Conservation (phyloP, 1,284 basidiomycete species). For the Athelia psychrophila region DNA sequence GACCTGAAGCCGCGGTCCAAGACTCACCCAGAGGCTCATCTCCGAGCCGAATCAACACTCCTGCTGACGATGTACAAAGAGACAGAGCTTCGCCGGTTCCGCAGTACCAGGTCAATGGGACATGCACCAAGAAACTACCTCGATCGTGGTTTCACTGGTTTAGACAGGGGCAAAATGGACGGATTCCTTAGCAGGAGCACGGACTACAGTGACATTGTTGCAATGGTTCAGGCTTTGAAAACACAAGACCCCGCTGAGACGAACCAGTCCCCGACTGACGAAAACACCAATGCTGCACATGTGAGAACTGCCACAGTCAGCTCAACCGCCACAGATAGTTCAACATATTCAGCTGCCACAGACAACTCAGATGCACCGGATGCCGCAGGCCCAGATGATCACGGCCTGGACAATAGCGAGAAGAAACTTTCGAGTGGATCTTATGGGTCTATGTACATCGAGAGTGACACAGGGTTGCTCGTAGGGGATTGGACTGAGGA, state of each 20-base stretch:
- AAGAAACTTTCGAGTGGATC: neutral
- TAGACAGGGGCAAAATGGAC: neutral
- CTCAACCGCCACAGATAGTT: too few relatives aligned
- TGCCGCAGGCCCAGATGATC: too few relatives aligned
- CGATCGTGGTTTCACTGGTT: too few relatives aligned
- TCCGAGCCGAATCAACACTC: slow-evolving; percentile 5
- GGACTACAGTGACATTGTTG: neutral
- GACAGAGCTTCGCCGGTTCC: slow-evolving; percentile 4
- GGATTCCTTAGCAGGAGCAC: neutral
- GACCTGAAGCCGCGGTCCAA: slow-evolving; percentile 3
- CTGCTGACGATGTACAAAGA: slow-evolving; percentile 7
- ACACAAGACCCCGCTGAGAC: neutral
- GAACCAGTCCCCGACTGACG: neutral
- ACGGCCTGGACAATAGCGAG: neutral
- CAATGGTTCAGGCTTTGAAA: neutral
- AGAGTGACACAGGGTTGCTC: neutral
- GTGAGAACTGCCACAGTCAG: neutral
- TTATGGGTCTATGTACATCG: neutral
- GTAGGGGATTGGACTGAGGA: neutral
- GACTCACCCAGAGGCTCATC: slow-evolving; percentile 8
- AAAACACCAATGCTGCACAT: neutral
- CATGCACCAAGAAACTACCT: slow-evolving; percentile 3
- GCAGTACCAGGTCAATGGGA: slow-evolving; percentile 2
- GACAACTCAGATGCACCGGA: neutral
- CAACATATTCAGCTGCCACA: too few relatives aligned